Evolutionary conservation across 345 rosid genomes (phyloP).

Genomic region (Carallia brachiata): DNA sequence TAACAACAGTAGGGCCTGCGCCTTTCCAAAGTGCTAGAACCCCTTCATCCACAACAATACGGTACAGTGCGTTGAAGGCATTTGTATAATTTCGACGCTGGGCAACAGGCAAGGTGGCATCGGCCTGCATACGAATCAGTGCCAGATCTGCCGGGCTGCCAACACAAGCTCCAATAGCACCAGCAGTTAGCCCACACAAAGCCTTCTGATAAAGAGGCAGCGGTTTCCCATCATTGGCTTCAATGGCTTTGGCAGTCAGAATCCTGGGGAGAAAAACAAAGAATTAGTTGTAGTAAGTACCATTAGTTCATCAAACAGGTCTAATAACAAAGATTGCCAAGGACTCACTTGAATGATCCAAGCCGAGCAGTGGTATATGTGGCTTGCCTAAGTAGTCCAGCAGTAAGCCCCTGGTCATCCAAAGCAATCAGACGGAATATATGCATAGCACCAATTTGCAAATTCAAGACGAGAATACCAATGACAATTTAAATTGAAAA

Average conservation of each 20-base stretch:
- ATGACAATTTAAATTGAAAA: background rate
- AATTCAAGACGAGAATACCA: background rate
- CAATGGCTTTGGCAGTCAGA: constrained; percentile 79
- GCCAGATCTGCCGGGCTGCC: constrained; percentile 98
- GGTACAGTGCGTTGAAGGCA: constrained; percentile 91
- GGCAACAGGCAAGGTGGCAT: constrained; percentile 84
- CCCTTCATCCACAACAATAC: constrained; percentile 83
- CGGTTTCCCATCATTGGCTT: constrained; percentile 94
- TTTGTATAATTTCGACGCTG: constrained; percentile 88
- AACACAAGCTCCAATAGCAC: constrained; percentile 90
- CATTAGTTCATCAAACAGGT: background rate
- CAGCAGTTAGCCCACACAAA: constrained; percentile 95
- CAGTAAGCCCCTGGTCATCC: constrained; percentile 67
- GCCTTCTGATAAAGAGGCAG: constrained; percentile 96
- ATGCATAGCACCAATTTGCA: background rate
- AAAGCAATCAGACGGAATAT: background rate
- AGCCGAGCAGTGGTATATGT: constrained; percentile 97
- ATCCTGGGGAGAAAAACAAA: constrained; percentile 40
- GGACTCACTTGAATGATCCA: constrained; percentile 86
- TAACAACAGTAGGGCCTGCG: constrained; percentile 97
- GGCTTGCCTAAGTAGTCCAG: constrained; percentile 96
- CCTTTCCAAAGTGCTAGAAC: constrained; percentile 99
- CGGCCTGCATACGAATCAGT: constrained; percentile 98
- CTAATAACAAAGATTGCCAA: background rate
- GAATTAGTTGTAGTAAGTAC: background rate